Evolutionary conservation across 805 yeast genomes (phyloP), one percentile per base, ranked within the genome.

Genomic region (Candida dajiaensis): DNA sequence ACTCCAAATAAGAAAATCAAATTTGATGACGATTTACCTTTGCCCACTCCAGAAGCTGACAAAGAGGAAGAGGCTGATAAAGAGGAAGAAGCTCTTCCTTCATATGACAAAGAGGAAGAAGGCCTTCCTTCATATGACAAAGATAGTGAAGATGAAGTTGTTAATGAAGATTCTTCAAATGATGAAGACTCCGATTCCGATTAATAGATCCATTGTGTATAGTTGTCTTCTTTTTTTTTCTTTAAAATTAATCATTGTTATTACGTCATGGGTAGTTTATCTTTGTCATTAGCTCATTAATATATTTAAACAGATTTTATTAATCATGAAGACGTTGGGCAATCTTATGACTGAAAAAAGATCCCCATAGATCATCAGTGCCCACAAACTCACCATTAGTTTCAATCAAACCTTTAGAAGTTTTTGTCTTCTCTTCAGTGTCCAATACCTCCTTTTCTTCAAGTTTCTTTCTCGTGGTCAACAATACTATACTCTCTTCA

Each of bases 401-500:
- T 29, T 74, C 77, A 22, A 81, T 65, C 48, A 79, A 61, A 10
- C 70, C 75, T 37, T 71, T 75, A 1, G 78, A 70, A 3, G 73
- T 76, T 57, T 78, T 75, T 10, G 77, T 68, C 50, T 81, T 56
- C 36, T 82, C 82, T 40, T 76, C 67, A 3, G 83, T 73, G 48
- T 80, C 87, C 4, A 80, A 71, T 16, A 41, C 54, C 40, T 59
- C 62, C 40, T 58, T 56, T 33, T 55, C 58, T 33, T 55, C 66
- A 13, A 82, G 53, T 41, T 94, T 68, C 53, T 78, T 80, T 49
- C 77, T 73, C 0, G 89, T 80, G 0, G 89, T 76, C 45, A 85
- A 62, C n/a, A 78, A 65, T 29, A 88, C 77, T 40, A 94, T 86
- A 40, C 88, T 83, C 60, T 92, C 96, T 63, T 94, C 99, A 15